Conservation (phyloP, 75 land plant genomes). For the Cryptomeria japonica region DNA sequence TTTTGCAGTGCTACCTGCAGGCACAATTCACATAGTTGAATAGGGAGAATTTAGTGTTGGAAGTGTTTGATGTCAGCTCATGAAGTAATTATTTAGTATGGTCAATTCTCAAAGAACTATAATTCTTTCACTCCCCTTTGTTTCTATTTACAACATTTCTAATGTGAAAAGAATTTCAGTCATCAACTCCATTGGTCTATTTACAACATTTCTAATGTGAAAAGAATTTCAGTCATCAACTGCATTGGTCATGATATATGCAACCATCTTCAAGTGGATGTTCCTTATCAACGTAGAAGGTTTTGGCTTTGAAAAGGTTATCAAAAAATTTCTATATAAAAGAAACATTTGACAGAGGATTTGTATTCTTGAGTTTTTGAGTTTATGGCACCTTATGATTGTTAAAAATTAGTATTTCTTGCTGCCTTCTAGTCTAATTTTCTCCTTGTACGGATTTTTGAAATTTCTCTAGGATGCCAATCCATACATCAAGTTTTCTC, state of each 20-base stretch:
- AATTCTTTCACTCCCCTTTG: background rate
- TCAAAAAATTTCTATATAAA: background rate
- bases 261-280: background rate
- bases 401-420: background rate
- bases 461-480: background rate
- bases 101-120: background rate
- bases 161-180: background rate
- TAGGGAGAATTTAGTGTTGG: background rate
- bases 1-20: background rate
- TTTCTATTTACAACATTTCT: background rate
- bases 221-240: background rate
- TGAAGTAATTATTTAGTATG: background rate
- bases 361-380: background rate
- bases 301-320: background rate
- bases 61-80: background rate
- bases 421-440: background rate
- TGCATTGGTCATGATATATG: background rate
- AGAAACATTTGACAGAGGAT: background rate
- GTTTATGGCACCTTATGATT: background rate
- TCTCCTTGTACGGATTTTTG: background rate
- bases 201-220: background rate
- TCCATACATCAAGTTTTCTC: background rate
- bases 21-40: background rate
- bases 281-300: background rate
- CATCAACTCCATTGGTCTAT: background rate